Evolutionary conservation across 2,329 filamentous ascomycete species (phyloP), one percentile per base, ranked within the genome.

Genomic region (Neurospora crassa): DNA sequence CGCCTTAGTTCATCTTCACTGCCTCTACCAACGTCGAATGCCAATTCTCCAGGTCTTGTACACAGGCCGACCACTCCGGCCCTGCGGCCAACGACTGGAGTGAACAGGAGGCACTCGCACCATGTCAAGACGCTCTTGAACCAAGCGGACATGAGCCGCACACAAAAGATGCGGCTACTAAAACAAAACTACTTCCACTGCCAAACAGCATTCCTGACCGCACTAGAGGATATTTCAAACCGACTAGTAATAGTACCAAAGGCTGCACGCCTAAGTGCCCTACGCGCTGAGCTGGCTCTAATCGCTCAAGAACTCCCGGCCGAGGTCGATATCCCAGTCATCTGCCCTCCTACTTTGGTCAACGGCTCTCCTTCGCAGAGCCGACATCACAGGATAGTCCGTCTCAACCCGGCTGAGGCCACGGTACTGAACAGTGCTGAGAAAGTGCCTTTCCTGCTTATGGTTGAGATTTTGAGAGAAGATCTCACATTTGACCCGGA

Each of bases 391-490:
- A 89, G 92, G 43, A 93, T 96, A 72, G 92, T 96, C 67, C 88
- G 92, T 45, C 85, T 96, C 68, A 96, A 94, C 77, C 93, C 92
- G 7, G 91, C 92, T 1, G 92, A 96, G 80, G 90, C 92, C 6
- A 95, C 92, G 0, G 93, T 94, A 70, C 82, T 96, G 69, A 96
- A 96, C 80, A 96, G 92, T 78, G 92, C 92, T 5, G 92, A 96
- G 79, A 92, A 94, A 78, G 92, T 96, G 67, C 92, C 92, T 0
- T 96, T 94, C 80, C 81, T 96, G 68, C 85, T 96, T 40, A 94
- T 96, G 92, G 88, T 95, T 2, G 92, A 96, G 78, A 90, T 96
- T 29, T 81, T 96, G 68, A 85, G 90, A 34, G 92, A 95, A 74
- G 92, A 96, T 77, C 95, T 96, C 77, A 90, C 90, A 42, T 96